Base-by-base conservation (phyloP, 2,329 filamentous ascomycete species). In the Herpotrichia juniperi region DNA sequence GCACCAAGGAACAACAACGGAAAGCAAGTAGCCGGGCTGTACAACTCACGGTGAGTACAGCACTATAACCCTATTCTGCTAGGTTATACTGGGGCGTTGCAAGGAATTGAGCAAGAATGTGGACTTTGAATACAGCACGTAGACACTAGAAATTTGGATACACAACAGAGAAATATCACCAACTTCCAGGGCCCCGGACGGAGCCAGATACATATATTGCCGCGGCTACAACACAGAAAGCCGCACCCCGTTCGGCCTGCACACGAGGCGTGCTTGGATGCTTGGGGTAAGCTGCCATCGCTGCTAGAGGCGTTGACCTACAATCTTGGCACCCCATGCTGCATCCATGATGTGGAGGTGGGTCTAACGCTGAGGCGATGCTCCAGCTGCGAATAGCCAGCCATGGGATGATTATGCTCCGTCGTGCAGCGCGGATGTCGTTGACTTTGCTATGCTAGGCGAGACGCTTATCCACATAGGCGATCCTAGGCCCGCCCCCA, bases 401-500 rank as follows among this genome's bases (percentile, higher is more conserved):
- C 53, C 53, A 46, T 28, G 26, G 26, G 26, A 28, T 28, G 26
- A 28, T 28, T 40, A 21, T 40, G 37, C 28, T 25, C 12, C 16
- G 37, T 32, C 17, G 39, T 28, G 34, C 49, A 48, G 53, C 45
- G 53, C 46, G 46, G 25, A 37, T 45, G 50, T 46, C 17, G 24
- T 26, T 42, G 31, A 46, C 37, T 28, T 48, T 46, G 39, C 44
- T 37, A 45, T 30, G 6, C 28, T 25, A 21, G 6, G 17, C 21
- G 7, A 19, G 32, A 9, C 32, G 28, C 14, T n/a, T 30, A 25
- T 11, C 39, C 9, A 28, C 39, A 4, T 14, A 7, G 19, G 17
- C 11, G 37, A 4, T 25, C 22, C 39, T 22, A 17, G 34, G 34
- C n/a, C 34, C 34, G 34, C 16, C n/a, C 21, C 16, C n/a, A n/a